Evolutionary conservation across 2,329 filamentous ascomycete species (phyloP), one percentile per base, ranked within the genome.

Genomic region (Phialophora expanda): DNA sequence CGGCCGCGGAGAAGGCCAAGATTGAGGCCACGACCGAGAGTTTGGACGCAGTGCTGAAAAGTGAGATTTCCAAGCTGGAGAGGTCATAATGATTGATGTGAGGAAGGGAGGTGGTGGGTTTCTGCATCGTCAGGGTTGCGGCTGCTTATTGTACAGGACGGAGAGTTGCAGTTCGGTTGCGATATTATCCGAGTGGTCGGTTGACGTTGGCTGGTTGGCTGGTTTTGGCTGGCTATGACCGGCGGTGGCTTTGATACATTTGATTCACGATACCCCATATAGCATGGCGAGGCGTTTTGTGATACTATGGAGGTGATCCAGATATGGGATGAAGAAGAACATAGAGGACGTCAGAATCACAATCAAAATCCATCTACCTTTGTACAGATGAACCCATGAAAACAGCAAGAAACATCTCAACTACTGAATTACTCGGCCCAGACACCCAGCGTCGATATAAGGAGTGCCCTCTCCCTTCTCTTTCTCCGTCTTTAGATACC

Each of bases 21-120:
- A 76, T 92, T 51, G 82, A 85, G 66, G 77, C 73, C 41, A 78
- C 77, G 12, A 80, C 78, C 34, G 79, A 79, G 4, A 77, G 83
- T 24, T 83, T 85, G 14, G 81, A 86, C 1, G 80, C 80, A 53
- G 76, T 83, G 32, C 77, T 91, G 67, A 79, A 84, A 44, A 76
- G 82, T 80, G 71, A 80, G 87, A 66, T 72, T 61, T 55, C 53
- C 22, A 69, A 57, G 54, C 34, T 72, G 44, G 66, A 65, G 30
- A 66, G 50, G 51, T 44, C 55, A 8, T 65, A 58, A 5, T n/a
- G 38, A 17, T 14, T 41, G 12, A 14, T 22, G 8, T 50, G 46
- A 11, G 20, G 46, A 50, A 26, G 46, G 20, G n/a, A 24, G 24
- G n/a, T 11, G 7, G 48, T 44, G 5, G 5, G 6, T n/a, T 44